phyloP scores from a whole-genome alignment of 306 rosid species.

The Prunus kanzakura region DNA sequence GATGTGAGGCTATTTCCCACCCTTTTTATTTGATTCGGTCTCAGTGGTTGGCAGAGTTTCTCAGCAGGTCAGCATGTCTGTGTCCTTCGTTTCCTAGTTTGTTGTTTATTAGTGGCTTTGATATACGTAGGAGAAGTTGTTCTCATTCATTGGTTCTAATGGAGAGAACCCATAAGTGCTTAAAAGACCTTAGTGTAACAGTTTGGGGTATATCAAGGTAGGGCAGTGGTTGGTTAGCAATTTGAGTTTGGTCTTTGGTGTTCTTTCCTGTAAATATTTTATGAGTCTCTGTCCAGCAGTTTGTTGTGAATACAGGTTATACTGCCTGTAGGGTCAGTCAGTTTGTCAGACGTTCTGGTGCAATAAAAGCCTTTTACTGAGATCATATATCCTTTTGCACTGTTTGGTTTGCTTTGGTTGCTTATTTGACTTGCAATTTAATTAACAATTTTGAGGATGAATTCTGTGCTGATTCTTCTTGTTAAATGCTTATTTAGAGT shows the following conservation, averaged over 20 bases:
- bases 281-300: conserved; percentile 39
- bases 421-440: background rate
- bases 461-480: too few relatives aligned
- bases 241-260: conserved; percentile 49
- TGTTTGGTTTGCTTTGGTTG: background rate
- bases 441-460: background rate
- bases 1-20: conserved; percentile 42
- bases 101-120: conserved; percentile 11
- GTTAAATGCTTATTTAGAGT: background rate
- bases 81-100: conserved; percentile 34
- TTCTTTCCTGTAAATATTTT: conserved; percentile 60
- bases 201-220: conserved; percentile 32
- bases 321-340: conserved; percentile 44
- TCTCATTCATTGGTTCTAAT: conserved; percentile 39
- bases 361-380: conserved; percentile 40
- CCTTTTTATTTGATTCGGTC: conserved; percentile 29
- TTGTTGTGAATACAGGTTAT: conserved; percentile 43
- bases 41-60: conserved; percentile 31
- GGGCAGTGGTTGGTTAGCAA: conserved; percentile 27
- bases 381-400: conserved; percentile 13
- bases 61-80: conserved; percentile 31
- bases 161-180: conserved; percentile 33
- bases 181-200: conserved; percentile 26
- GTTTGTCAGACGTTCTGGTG: conserved; percentile 48
- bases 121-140: conserved; percentile 12